These are phyloP conservation scores for Blastobotrys mokoenaii DNA, from an alignment of 805 yeast species.

Conservation along the genomic window DNA sequence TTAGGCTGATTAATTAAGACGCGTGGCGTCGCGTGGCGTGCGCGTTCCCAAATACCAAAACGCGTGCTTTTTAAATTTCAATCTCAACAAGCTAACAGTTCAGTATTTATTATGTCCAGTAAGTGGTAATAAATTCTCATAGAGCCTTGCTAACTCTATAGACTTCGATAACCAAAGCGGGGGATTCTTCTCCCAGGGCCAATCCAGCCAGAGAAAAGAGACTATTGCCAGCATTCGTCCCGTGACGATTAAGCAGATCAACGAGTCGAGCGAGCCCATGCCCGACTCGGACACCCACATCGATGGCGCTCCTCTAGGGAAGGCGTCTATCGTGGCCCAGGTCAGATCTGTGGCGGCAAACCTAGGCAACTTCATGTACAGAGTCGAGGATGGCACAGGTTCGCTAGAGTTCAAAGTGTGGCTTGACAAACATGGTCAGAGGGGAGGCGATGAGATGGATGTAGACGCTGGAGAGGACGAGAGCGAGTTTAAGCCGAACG, in stretches of 20 bases:
- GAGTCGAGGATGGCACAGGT: slow-evolving; percentile 65
- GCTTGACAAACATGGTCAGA: slow-evolving; percentile 32
- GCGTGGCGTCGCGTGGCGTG: too few relatives aligned
- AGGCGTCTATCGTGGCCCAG: slow-evolving; percentile 50
- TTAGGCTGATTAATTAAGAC: too few relatives aligned
- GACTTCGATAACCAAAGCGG: slow-evolving; percentile 4
- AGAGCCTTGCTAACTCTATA: too few relatives aligned
- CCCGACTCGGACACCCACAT: slow-evolving; percentile 43
- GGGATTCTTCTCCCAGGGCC: slow-evolving; percentile 9
- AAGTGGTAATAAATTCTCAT: too few relatives aligned
- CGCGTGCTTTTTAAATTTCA: too few relatives aligned
- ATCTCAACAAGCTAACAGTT: too few relatives aligned
- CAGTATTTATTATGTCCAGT: too few relatives aligned
- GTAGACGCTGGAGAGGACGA: slow-evolving; percentile 23
- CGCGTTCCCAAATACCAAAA: too few relatives aligned
- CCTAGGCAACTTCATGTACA: slow-evolving; percentile 31
- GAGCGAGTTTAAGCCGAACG: slow-evolving; percentile 30
- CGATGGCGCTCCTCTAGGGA: slow-evolving; percentile 45
- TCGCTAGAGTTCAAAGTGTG: slow-evolving; percentile 45
- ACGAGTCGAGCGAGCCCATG: slow-evolving; percentile 41
- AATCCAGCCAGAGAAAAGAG: neutral
- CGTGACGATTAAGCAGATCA: slow-evolving; percentile 56
- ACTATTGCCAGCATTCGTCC: slow-evolving; percentile 30
- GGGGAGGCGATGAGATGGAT: slow-evolving; percentile 24
- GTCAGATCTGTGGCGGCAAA: slow-evolving; percentile 41